Percentiles rank a stretch among this genome's conserved stretches.
Conservation (phyloP, 371 early-diverging fungal species). For the Haplosporangium sp. region DNA sequence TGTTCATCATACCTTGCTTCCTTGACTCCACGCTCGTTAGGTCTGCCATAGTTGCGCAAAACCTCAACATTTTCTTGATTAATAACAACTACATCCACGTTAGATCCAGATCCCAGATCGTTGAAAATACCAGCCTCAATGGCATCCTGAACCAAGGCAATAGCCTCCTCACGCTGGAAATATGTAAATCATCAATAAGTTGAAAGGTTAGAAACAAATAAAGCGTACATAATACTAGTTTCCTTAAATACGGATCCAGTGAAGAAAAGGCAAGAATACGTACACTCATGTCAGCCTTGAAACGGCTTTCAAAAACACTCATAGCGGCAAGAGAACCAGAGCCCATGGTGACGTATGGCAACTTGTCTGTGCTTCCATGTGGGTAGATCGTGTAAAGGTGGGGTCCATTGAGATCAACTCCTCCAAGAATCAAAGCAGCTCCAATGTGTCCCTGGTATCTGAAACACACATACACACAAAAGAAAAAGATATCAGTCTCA, state of each 20-base stretch:
- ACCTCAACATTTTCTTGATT: slow-evolving; percentile 85
- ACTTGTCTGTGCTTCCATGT: slow-evolving; percentile 97
- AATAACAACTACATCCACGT: slow-evolving; percentile 97
- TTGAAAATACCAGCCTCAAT: slow-evolving; percentile 99
- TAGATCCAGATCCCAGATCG: slow-evolving; percentile 99
- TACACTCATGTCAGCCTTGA: slow-evolving; percentile 88
- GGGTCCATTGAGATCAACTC: slow-evolving; percentile 93
- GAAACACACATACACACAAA: slow-evolving; percentile 1
- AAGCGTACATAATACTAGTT: neutral
- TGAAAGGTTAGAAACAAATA: neutral
- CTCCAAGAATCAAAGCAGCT: slow-evolving; percentile 98
- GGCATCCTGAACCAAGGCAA: slow-evolving; percentile 94
- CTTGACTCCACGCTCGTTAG: slow-evolving; percentile 91
- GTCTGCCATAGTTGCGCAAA: slow-evolving; percentile 86
- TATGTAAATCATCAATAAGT: neutral
- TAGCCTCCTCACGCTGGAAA: slow-evolving; percentile 89
- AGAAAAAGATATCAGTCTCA: neutral
- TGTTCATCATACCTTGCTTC: slow-evolving; percentile 76
- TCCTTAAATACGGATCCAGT: neutral
- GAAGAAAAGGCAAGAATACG: neutral
- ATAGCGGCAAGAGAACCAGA: slow-evolving; percentile 98
- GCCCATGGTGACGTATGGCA: slow-evolving; percentile 98
- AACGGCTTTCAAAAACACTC: slow-evolving; percentile 95
- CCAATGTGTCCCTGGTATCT: slow-evolving; percentile 98
- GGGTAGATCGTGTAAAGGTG: slow-evolving; percentile 96